phyloP scores from a whole-genome alignment of 441 rosid genomes.

The Biscutella laevigata region DNA sequence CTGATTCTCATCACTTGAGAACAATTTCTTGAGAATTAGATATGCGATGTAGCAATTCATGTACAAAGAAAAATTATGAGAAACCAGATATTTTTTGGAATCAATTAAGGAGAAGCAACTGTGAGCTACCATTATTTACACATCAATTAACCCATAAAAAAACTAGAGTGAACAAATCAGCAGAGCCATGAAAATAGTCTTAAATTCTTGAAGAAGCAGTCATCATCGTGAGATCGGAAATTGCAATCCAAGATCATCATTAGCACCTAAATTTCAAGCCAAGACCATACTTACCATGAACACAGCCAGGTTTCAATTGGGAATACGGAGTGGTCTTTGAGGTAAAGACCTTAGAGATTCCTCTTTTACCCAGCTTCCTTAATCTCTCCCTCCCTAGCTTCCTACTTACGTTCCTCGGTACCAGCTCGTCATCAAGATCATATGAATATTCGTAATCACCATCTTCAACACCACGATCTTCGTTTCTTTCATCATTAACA shows the following conservation, averaged over 20 bases:
- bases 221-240: not conserved
- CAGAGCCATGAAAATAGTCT: slow-evolving; percentile 1
- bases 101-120: not conserved
- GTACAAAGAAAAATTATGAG: slow-evolving; percentile 5
- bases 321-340: slow-evolving; percentile 42
- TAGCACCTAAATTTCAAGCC: slow-evolving; percentile 43
- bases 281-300: slow-evolving; percentile 59
- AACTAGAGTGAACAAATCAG: too few relatives aligned
- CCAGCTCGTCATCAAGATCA: slow-evolving; percentile 66
- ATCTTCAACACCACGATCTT: slow-evolving; percentile 6
- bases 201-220: slow-evolving; percentile 4
- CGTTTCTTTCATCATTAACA: not conserved
- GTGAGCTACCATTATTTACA: slow-evolving; percentile 24
- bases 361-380: slow-evolving; percentile 34
- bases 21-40: too few relatives aligned
- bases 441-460: slow-evolving; percentile 31
- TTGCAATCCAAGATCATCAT: not conserved
- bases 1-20: too few relatives aligned
- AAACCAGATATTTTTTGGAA: too few relatives aligned
- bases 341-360: slow-evolving; percentile 39
- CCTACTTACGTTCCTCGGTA: slow-evolving; percentile 43
- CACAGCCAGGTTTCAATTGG: slow-evolving; percentile 46
- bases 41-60: not conserved
- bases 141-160: slow-evolving; percentile 15
- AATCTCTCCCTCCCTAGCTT: slow-evolving; percentile 69